These are phyloP conservation scores for Avena insularis DNA, from an alignment of 176 grass and related monocot genomes.

Conservation along the genomic window DNA sequence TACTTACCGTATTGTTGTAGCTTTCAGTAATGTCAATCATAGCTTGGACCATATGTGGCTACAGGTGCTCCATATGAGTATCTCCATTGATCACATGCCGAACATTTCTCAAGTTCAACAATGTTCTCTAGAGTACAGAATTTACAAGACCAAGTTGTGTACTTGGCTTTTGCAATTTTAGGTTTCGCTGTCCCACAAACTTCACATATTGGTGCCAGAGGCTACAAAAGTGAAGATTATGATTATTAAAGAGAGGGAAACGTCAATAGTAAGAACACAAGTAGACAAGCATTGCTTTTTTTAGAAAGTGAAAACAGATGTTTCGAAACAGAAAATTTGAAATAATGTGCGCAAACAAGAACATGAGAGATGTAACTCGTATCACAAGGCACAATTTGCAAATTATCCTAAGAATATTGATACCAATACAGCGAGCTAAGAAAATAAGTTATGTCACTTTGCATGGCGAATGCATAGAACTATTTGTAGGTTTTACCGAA, in stretches of 20 bases:
- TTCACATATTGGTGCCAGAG: conserved; percentile 76
- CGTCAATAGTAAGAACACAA: neutral
- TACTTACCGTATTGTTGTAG: conserved; percentile 42
- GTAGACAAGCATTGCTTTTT: neutral
- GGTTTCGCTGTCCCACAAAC: conserved; percentile 76
- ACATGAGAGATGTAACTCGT: neutral
- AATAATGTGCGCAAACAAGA: neutral
- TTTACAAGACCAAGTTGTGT: conserved; percentile 78
- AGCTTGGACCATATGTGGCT: conserved; percentile 50
- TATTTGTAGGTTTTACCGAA: neutral
- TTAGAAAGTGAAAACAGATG: neutral
- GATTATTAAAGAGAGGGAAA: conserved; percentile 41
- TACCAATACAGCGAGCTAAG: neutral
- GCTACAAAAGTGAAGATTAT: conserved; percentile 54
- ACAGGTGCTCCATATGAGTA: conserved; percentile 79
- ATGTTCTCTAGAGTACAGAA: conserved; percentile 92
- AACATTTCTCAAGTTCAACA: conserved; percentile 83
- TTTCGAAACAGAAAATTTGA: neutral
- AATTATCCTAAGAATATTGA: neutral
- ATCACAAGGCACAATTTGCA: conserved; percentile 13
- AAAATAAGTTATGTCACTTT: conserved; percentile 13
- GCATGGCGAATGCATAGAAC: neutral
- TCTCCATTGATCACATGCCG: conserved; percentile 84
- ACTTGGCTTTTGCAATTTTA: conserved; percentile 71
- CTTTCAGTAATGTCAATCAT: conserved; percentile 46